Conservation (phyloP, 306 rosid species). For the Trifolium dubium region DNA sequence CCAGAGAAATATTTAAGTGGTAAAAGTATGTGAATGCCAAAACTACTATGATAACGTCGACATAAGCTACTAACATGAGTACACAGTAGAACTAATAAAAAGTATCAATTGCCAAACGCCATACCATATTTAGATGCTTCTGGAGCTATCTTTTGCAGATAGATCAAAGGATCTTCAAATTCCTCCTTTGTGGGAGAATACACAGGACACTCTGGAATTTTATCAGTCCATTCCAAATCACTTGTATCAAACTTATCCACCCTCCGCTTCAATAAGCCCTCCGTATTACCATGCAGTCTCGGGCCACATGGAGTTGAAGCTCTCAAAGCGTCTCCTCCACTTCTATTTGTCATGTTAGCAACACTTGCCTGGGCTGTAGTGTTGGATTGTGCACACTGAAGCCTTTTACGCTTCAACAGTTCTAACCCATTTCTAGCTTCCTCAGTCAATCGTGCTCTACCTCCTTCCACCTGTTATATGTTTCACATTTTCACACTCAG, state of each 20-base stretch:
- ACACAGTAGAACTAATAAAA: neutral
- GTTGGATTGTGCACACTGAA: slow-evolving; percentile 64
- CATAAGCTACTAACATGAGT: slow-evolving; percentile 2
- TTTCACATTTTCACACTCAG: slow-evolving; percentile 30
- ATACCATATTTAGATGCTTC: slow-evolving; percentile 96
- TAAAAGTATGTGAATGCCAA: neutral
- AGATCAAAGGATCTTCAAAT: slow-evolving; percentile 89
- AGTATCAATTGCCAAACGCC: slow-evolving; percentile 43
- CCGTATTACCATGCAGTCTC: slow-evolving; percentile 62
- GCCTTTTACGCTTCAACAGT: slow-evolving; percentile 73
- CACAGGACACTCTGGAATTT: slow-evolving; percentile 88
- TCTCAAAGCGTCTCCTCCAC: slow-evolving; percentile 94
- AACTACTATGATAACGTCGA: neutral
- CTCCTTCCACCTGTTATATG: slow-evolving; percentile 82
- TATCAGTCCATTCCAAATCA: slow-evolving; percentile 84
- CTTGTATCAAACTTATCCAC: slow-evolving; percentile 87
- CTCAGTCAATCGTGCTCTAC: slow-evolving; percentile 69
- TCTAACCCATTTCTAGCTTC: slow-evolving; percentile 82
- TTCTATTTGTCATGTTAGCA: slow-evolving; percentile 71
- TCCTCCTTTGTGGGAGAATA: slow-evolving; percentile 88
- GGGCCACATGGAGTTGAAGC: slow-evolving; percentile 71
- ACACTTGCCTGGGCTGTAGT: slow-evolving; percentile 51
- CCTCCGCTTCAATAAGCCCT: slow-evolving; percentile 66
- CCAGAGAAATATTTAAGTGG: slow-evolving; percentile 10
- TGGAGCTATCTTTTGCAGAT: slow-evolving; percentile 92